These are phyloP conservation scores for Patellifolia procumbens DNA, from an alignment of 179 eudicot genomes.

Conservation along the genomic window DNA sequence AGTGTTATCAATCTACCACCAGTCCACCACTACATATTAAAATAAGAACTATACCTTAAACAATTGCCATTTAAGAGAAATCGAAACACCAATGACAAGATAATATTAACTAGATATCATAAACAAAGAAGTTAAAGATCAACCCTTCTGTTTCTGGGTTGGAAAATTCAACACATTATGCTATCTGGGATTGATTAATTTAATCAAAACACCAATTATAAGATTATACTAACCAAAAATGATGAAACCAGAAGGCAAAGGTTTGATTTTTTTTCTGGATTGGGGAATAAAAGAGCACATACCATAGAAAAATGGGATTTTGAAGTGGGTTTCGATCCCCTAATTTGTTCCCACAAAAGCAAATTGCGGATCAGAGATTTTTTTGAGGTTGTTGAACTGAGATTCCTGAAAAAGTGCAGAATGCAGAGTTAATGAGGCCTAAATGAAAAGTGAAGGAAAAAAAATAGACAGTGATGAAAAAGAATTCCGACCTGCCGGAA, in stretches of 20 bases:
- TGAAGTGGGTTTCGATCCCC: constrained; percentile 8
- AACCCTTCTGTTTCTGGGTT: no score
- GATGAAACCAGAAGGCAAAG: background rate
- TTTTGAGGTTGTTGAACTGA: background rate
- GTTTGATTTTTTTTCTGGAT: background rate
- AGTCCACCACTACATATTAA: constrained; percentile 18
- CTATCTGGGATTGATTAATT: no score
- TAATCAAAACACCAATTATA: background rate
- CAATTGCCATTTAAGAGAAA: constrained; percentile 3
- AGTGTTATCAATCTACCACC: constrained; percentile 16
- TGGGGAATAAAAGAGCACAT: background rate
- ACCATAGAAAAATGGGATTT: constrained; percentile 14
- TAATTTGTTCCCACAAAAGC: background rate
- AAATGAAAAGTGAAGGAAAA: no score
- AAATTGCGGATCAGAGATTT: background rate
- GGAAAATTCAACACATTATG: no score
- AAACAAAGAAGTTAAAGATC: background rate
- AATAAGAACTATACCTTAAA: background rate
- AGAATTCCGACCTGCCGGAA: constrained; percentile 81
- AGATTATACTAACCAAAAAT: background rate
- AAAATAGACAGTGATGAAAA: background rate
- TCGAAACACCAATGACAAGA: background rate
- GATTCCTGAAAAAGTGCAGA: background rate
- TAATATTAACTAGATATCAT: background rate
- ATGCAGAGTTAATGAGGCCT: background rate